Base-by-base conservation (phyloP, 306 rosid species). In the Cucurbita argyrosperma region DNA sequence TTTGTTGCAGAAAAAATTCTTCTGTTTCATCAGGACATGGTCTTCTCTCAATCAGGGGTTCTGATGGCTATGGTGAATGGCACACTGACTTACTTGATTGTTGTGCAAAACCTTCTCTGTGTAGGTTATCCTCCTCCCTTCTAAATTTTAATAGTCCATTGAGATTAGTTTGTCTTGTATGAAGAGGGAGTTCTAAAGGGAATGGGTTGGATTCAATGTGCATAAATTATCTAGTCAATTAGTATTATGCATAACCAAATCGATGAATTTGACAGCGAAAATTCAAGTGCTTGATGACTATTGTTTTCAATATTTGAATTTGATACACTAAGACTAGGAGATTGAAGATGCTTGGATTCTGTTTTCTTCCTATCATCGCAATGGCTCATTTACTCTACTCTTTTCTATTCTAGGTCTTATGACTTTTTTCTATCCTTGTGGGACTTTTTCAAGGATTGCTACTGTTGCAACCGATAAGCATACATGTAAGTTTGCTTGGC, bases 381-480 rank as follows among this genome's bases (percentile, higher is more conserved):
- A 66, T 19, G 72, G 6, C 16, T 66, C n/a, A 21, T 50, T 64
- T 7, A 35, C 67, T 35, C 6, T 1, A 7, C 46, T 14, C 5
- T 65, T 65, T 62, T 39, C 23, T 40, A 19, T 69, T 71, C 80
- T 82, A 95, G 97, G 99, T 82, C 64, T 87, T 78, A 91, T 83
- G 89, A 95, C 99, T 26, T 85, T 84, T 82, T 91, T 89, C 88
- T 95, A 72, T 74, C 99, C 99, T 78, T 95, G 99, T 57, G 99
- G 97, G 71, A 91, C 99, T 61, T 84, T 95, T 79, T 84, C 99
- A 49, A 95, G 80, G 87, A 91, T 95, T 78, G 92, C 97, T 37
- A 79, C 88, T 10, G 96, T 91, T 56, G 99, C 97, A 82, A 84
- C 77, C 14, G 81, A 87, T 88, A 89, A 92, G 83, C 90, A 85